Conservation (phyloP, 768 basidiomycete species). For the Phlebiopsis gigantea region DNA sequence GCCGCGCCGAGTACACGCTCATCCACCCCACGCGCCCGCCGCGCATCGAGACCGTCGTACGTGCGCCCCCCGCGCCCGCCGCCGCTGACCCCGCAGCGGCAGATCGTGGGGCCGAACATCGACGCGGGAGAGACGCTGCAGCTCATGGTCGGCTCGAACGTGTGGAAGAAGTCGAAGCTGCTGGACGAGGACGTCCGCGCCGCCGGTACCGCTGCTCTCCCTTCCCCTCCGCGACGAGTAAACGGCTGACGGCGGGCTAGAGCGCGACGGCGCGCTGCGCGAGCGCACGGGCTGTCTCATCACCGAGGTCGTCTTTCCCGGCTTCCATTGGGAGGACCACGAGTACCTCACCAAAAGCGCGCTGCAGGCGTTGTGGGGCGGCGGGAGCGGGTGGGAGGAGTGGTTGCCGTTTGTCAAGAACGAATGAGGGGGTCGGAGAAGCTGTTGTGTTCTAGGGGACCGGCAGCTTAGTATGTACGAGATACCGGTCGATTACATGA, state of each 20-base stretch:
- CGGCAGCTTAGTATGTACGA: no score
- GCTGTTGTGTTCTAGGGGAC: no score
- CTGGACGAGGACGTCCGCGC: constrained; percentile 35
- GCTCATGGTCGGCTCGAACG: constrained; percentile 45
- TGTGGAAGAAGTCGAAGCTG: constrained; percentile 53
- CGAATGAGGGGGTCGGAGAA: not conserved
- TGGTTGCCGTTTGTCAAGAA: constrained; percentile 18
- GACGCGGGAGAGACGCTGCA: constrained; percentile 39
- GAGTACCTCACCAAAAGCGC: constrained; percentile 33
- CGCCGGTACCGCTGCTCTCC: constrained; percentile 15
- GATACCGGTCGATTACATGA: no score
- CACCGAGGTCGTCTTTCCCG: constrained; percentile 56
- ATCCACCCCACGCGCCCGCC: constrained; percentile 31
- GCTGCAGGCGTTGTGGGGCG: constrained; percentile 31
- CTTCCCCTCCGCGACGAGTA: not conserved
- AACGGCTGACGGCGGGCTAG: constrained; percentile 4
- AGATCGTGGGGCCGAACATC: constrained; percentile 36
- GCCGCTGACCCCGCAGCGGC: not conserved
- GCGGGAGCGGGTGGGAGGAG: constrained; percentile 22
- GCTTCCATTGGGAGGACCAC: constrained; percentile 51
- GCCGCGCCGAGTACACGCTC: constrained; percentile 46
- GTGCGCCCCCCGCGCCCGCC: not conserved
- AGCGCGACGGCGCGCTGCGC: constrained; percentile 28
- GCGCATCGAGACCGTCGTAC: constrained; percentile 31
- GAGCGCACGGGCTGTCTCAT: constrained; percentile 46